Conservation (phyloP, 225 moss, liverwort and hornwort genomes). For the Pleurozium schreberi region DNA sequence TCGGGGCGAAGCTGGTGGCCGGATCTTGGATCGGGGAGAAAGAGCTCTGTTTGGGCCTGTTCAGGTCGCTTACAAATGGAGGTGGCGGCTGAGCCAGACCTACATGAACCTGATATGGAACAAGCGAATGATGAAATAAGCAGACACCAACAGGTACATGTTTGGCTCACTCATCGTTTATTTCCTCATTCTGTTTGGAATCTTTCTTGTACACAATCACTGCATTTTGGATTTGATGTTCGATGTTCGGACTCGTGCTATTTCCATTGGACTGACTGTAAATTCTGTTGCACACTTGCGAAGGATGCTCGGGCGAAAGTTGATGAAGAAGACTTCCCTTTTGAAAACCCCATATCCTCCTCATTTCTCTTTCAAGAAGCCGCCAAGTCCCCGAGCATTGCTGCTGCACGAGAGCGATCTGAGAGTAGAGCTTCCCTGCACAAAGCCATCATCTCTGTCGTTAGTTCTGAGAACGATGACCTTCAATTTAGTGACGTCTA, state of each 20-base stretch:
- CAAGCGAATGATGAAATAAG: slow-evolving; percentile 13
- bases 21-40: slow-evolving; percentile 25
- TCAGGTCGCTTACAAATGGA: slow-evolving; percentile 33
- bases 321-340: slow-evolving; percentile 36
- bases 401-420: neutral
- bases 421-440: neutral
- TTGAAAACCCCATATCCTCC: slow-evolving; percentile 33
- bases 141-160: slow-evolving; percentile 12
- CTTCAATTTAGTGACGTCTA: slow-evolving; percentile 15
- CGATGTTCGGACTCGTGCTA: neutral
- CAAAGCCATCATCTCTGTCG: neutral
- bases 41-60: slow-evolving; percentile 2
- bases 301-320: slow-evolving; percentile 21
- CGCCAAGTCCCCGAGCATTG: neutral
- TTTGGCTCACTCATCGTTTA: neutral
- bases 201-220: neutral
- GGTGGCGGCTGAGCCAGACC: slow-evolving; percentile 30
- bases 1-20: slow-evolving; percentile 38
- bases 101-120: slow-evolving; percentile 39
- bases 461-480: slow-evolving; percentile 10
- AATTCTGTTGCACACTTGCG: neutral
- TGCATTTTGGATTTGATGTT: neutral
- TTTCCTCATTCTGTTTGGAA: neutral
- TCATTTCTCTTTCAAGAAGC: slow-evolving; percentile 30
- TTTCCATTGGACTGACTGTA: neutral